phyloP scores from a whole-genome alignment of 495 filamentous ascomycete genomes.

The Aspergillus taichungensis region DNA sequence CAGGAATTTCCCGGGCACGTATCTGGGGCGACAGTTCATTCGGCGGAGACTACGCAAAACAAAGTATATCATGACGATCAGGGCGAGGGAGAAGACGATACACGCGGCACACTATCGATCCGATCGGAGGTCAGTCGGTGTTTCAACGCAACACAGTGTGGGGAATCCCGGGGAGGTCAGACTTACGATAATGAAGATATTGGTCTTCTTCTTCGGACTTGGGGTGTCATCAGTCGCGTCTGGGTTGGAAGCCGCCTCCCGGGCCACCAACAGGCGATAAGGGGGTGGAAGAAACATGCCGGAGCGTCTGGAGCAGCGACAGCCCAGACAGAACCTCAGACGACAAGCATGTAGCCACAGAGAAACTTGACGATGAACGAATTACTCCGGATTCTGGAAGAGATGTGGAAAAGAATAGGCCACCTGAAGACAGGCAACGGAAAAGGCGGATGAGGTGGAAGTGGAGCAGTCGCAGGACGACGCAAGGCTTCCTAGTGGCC shows the following conservation, averaged over 20 bases:
- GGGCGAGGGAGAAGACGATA: conserved; percentile 30
- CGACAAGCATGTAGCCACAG: not conserved
- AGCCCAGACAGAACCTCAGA: too few species aligned
- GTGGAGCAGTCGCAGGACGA: not conserved
- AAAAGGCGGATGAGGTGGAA: conserved; percentile 7
- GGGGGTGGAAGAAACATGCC: too few species aligned
- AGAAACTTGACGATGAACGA: not conserved
- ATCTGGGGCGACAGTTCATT: conserved; percentile 44
- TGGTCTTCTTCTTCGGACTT: conserved; percentile 1
- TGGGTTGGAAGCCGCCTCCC: not conserved
- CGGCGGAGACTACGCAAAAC: conserved; percentile 40
- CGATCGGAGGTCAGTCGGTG: not conserved
- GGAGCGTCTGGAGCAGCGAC: too few species aligned
- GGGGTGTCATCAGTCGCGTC: not conserved
- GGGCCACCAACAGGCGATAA: too few species aligned
- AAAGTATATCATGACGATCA: conserved; percentile 36
- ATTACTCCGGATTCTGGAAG: not conserved
- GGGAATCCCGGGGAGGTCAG: not conserved
- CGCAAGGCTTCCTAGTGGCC: not conserved
- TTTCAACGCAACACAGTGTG: too few species aligned
- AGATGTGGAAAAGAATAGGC: not conserved
- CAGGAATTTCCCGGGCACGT: conserved; percentile 47
- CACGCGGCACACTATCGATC: conserved; percentile 21
- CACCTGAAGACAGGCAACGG: conserved; percentile 5
- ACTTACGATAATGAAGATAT: conserved; percentile 17